Evolutionary conservation across 306 rosid species (phyloP), one percentile per base, ranked within the genome.

Genomic region (Begonia peltatifolia): DNA sequence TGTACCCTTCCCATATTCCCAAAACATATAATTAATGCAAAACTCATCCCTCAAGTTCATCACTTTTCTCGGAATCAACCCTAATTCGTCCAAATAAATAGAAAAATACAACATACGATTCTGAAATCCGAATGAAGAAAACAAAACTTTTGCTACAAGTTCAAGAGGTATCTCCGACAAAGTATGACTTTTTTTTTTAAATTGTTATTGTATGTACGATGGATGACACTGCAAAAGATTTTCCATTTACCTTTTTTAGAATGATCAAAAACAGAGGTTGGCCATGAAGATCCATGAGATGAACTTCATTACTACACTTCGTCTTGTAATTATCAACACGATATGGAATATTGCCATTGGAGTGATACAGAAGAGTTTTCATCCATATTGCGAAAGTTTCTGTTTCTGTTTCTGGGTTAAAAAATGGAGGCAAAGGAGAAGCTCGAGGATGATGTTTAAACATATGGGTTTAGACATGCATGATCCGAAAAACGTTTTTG

Each of bases 261-360:
- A 62, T 71, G 11, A 90, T 73, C 25, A 82, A 78, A 41, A 66
- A 85, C 12, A 90, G 73, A 14, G 74, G 60, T 53, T 59, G 73
- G 56, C 97, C 95, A 17, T 60, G 41, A 10, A 80, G 74, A 80
- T 90, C 85, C 97, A 90, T 85, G 70, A 90, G 95, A 62, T 68
- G 68, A 53, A 83, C 95, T 71, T 82, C 83, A 23, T 67, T 46
- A 66, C 74, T 75, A 22, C 85, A 79, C 62, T 83, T 90, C 5
- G 60, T 63, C 61, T 76, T 77, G 55, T 90, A 90, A 65, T 90
- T 90, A 63, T 90, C 95, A 7, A 90, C 94, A 11, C 97, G 70
- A 42, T 76, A 85, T 23, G 78, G 85, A 17, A 90, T 73, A 17
- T 73, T 66, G 0, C 97, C 97, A 63, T 90, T 85, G 9, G 87